Base-by-base conservation (phyloP, 2,329 filamentous ascomycete genomes). In the Acrocalymma vagum region DNA sequence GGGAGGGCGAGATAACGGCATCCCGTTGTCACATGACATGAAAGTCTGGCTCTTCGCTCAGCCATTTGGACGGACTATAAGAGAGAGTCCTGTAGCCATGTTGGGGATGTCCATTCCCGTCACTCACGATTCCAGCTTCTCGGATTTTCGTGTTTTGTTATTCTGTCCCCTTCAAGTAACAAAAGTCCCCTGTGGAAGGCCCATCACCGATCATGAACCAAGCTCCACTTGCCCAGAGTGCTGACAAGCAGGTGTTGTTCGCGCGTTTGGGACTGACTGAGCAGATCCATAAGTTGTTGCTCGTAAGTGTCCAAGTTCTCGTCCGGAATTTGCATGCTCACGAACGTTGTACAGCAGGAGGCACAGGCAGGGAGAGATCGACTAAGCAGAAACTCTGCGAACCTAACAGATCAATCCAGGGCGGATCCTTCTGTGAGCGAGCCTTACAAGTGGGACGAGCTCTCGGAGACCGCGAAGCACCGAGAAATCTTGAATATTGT, bases 391-490 rank as follows among this genome's bases (percentile, higher is more conserved):
- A 64, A 67, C 37, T 63, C 60, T 16, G 58, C 60, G 22, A 71
- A 72, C 24, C 59, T 77, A 29, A 68, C 70, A 5, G 60, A 68
- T 8, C 64, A 71, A 14, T 69, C 68, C 20, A 58, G 55, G 28
- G 39, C 31, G 6, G 42, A 67, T 54, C 53, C 67, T 33, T 56
- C 56, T 20, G 54, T 68, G 6, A 50, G 47, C 37, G 51, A 54
- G 13, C 75, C 75, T 5, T 77, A 74, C 52, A 72, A 69, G 39
- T 76, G 73, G 59, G 69, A 71, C 38, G 72, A 78, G 37, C 71
- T 78, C 20, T 74, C 70, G 22, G 76, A 78, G 52, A 76, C 75
- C 4, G 73, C 72, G 9, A 75, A 70, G 34, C 73, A 78, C 42
- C 59, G 59, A 18, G 72, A 77, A 45, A 71, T 75, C 23, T 37